Conservation (phyloP, 768 basidiomycete genomes). For the Phaeolepiota aurea region DNA sequence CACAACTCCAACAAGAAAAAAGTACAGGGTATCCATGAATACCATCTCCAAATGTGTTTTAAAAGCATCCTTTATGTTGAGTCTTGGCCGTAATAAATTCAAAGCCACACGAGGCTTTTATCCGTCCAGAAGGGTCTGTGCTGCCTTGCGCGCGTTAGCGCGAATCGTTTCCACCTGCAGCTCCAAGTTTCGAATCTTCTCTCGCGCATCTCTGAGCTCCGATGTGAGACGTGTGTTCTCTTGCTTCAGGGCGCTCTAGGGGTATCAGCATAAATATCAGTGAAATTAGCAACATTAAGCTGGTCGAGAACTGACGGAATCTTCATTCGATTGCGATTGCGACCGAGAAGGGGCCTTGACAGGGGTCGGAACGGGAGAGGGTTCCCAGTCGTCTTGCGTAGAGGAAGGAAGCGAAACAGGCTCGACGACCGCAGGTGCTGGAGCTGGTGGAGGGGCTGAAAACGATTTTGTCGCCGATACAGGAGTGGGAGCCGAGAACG, state of each 20-base stretch:
- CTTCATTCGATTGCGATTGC: not conserved
- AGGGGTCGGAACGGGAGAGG: not conserved
- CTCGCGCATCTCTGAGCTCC: conserved; percentile 73
- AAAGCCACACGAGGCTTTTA: too few species aligned
- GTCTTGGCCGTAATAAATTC: too few species aligned
- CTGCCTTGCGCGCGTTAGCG: conserved; percentile 71
- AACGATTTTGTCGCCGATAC: conserved; percentile 14
- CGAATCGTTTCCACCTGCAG: conserved; percentile 70
- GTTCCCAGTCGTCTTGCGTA: conserved; percentile 1
- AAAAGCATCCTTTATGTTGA: too few species aligned
- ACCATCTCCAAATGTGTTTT: too few species aligned
- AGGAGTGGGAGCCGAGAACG: conserved; percentile 8
- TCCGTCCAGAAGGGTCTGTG: conserved; percentile 45
- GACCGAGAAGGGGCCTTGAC: not conserved
- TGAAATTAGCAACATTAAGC: not conserved
- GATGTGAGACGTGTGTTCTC: conserved; percentile 57
- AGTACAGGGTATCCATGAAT: too few species aligned
- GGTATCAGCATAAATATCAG: conserved; percentile 2
- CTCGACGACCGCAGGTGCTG: conserved; percentile 24
- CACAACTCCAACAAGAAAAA: too few species aligned
- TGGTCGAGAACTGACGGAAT: conserved; percentile 1
- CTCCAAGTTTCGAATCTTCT: conserved; percentile 78
- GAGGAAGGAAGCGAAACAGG: conserved; percentile 16
- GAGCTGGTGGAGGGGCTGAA: conserved; percentile 25
- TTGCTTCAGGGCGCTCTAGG: conserved; percentile 20